Conservation (phyloP, 768 basidiomycete species). For the Dentipellis sp. region DNA sequence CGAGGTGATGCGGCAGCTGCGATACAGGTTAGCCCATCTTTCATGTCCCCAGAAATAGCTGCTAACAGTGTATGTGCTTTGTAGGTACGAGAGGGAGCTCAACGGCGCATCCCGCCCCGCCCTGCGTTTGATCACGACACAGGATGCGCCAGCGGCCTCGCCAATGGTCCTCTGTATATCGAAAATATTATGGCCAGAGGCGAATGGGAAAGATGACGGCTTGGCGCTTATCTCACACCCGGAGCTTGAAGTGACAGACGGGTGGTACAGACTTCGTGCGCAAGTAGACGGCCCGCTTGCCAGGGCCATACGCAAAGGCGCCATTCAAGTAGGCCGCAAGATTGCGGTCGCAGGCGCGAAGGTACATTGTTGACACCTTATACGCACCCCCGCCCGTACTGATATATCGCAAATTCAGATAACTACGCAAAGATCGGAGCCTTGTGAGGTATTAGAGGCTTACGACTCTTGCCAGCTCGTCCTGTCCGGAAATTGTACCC, state of each 20-base stretch:
- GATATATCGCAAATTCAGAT: slow-evolving; percentile 27
- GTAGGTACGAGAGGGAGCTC: slow-evolving; percentile 39
- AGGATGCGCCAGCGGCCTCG: slow-evolving; percentile 67
- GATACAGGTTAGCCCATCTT: slow-evolving; percentile 59
- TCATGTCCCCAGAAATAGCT: background rate
- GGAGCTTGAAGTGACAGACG: slow-evolving; percentile 89
- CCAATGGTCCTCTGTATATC: slow-evolving; percentile 87
- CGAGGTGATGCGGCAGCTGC: slow-evolving; percentile 74
- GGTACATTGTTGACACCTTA: slow-evolving; percentile 29
- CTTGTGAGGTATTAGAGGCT: slow-evolving; percentile 75
- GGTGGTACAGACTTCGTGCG: slow-evolving; percentile 88
- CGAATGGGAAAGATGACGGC: slow-evolving; percentile 28
- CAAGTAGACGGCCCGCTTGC: slow-evolving; percentile 64
- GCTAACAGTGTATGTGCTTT: background rate
- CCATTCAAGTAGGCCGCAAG: slow-evolving; percentile 74
- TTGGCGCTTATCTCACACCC: slow-evolving; percentile 32
- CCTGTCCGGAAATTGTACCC: slow-evolving; percentile 78
- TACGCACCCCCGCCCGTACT: background rate
- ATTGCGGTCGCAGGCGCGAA: slow-evolving; percentile 70
- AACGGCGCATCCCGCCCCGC: slow-evolving; percentile 65
- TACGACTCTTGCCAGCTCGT: slow-evolving; percentile 57
- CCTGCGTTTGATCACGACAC: slow-evolving; percentile 72
- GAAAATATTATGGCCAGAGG: slow-evolving; percentile 47
- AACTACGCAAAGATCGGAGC: slow-evolving; percentile 54
- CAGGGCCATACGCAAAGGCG: slow-evolving; percentile 57